Conservation (phyloP, 805 yeast species). For the Deakozyma indianensis region DNA sequence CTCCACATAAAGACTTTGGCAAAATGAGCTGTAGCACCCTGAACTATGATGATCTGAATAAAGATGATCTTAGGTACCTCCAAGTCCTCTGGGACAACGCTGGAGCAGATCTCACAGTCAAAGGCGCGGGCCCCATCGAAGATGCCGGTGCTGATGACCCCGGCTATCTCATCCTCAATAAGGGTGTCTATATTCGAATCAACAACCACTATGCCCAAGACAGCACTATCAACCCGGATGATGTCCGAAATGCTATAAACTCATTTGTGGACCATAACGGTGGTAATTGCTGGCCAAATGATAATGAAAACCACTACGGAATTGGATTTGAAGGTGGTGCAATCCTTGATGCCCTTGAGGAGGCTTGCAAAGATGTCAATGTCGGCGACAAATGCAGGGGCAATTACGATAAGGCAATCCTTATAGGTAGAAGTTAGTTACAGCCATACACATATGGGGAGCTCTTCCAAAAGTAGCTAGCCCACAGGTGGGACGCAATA, state of each 20-base stretch:
- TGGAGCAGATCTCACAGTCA: not conserved
- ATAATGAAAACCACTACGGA: not conserved
- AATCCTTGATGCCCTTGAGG: not conserved
- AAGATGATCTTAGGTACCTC: not conserved
- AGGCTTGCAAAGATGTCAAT: not conserved
- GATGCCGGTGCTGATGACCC: not conserved
- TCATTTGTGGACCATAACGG: not conserved
- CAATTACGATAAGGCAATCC: not conserved
- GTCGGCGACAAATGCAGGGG: not conserved
- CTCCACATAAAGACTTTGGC: not conserved
- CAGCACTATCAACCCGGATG: not conserved
- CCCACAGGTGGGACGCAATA: too few relatives aligned
- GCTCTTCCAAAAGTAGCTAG: too few relatives aligned
- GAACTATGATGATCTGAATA: not conserved
- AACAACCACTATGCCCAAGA: not conserved
- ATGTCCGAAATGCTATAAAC: not conserved
- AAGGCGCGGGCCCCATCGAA: not conserved
- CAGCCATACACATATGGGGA: too few relatives aligned
- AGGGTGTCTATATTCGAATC: not conserved
- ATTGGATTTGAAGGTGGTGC: not conserved
- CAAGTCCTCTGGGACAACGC: not conserved
- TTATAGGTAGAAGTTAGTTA: too few relatives aligned
- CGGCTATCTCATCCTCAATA: not conserved
- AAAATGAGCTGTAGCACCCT: not conserved
- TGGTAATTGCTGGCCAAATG: not conserved